Base-by-base conservation (phyloP, 2,329 filamentous ascomycete genomes). In the Arthrobotrys pseudoclavata region DNA sequence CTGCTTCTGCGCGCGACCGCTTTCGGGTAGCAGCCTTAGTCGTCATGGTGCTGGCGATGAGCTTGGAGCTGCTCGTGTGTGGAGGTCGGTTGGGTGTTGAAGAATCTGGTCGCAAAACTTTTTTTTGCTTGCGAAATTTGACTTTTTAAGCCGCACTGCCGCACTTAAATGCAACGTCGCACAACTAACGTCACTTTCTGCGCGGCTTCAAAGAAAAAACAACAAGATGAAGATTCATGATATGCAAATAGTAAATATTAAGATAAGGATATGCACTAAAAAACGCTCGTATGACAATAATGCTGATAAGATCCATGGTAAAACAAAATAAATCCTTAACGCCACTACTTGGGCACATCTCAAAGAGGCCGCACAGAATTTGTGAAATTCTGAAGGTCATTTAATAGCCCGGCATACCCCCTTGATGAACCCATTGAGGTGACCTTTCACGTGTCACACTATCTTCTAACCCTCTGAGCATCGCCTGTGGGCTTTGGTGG, bases 121-220 rank as follows among this genome's bases (percentile, higher is more conserved):
- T 76, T 76, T 69, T 76, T 69, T 63, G 52, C 66, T 76, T 50
- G 67, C 67, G 67, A 71, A 68, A 67, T 45, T 63, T 67, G 52
- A 69, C 53, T 68, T 76, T 76, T 77, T 68, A 57, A 63, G 74
- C 67, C 74, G 74, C 74, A 77, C 34, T 77, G 60, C 72, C 72
- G 72, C 72, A 70, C 18, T n/a, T 20, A 10, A 5, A 31, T 22
- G 22, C 34, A 31, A 10, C 31, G 50, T 61, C 60, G 37, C 69
- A 72, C 69, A 66, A 10, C 9, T 0, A 47, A 69, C 50, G 50
- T 48, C 42, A 42, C 55, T 34, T 34, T 29, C 20, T 31, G 13
- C 26, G 26, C 50, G 24, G 24, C 15, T 9, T 4, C 13, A 10
- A 53, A 9, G 26, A n/a, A 29, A 18, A 18, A 18, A 1, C 12